Percentiles rank a stretch among this genome's conserved stretches.
Conservation (phyloP, 495 filamentous ascomycete genomes). For the Tuber brumale region DNA sequence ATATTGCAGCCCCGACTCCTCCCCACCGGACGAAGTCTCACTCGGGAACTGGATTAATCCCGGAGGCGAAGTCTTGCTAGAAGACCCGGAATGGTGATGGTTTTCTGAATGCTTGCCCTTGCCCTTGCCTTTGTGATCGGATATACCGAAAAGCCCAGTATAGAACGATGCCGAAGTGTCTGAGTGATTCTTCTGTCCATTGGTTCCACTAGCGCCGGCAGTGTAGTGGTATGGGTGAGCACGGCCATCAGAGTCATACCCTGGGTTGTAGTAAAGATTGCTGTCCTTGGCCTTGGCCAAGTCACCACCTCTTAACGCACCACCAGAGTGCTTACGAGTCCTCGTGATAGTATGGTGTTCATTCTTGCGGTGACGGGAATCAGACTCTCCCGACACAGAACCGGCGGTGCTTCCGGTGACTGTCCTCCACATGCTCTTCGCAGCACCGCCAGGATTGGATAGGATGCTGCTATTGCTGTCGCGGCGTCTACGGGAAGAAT, state of each 20-base stretch:
- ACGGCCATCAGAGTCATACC: slow-evolving; percentile 26
- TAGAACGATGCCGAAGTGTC: slow-evolving; percentile 24
- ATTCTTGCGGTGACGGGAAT: background rate
- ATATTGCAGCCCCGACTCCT: slow-evolving; percentile 22
- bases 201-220: background rate
- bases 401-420: background rate
- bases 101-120: slow-evolving; percentile 2
- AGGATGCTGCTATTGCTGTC: slow-evolving; percentile 2
- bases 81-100: slow-evolving; percentile 14
- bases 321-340: slow-evolving; percentile 7
- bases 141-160: slow-evolving; percentile 17
- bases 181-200: slow-evolving; percentile 5
- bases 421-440: slow-evolving; percentile 9
- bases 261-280: slow-evolving; percentile 31
- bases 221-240: slow-evolving; percentile 29
- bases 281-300: slow-evolving; percentile 10
- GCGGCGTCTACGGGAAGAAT: background rate
- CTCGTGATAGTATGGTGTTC: slow-evolving; percentile 1
- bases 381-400: slow-evolving; percentile 14
- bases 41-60: slow-evolving; percentile 19
- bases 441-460: background rate
- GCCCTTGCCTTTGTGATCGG: slow-evolving; percentile 11
- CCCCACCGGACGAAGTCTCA: slow-evolving; percentile 15
- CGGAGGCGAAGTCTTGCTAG: slow-evolving; percentile 13
- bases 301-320: slow-evolving; percentile 20